Base-by-base conservation (phyloP, 345 rosid genomes). In the Turnera subulata region DNA sequence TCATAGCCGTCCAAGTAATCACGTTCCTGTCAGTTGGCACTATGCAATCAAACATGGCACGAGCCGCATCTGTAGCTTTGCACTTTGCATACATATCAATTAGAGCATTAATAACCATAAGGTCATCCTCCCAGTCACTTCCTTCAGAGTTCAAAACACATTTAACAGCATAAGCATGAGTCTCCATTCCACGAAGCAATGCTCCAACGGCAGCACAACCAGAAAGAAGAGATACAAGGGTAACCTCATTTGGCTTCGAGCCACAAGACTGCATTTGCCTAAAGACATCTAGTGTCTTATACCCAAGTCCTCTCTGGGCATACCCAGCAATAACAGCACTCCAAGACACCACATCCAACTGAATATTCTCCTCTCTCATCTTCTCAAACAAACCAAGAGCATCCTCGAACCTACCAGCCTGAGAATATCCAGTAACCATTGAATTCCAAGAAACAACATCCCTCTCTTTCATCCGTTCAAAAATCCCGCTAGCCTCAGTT, bases 391-490 rank as follows among this genome's bases (percentile, higher is more conserved):
- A 26, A 25, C 59, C 71, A 49, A 87, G 70, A 59, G 87, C 93
- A 53, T 87, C 84, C 18, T 82, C 80, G 24, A 83, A 85, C 61
- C 71, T 71, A 24, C 93, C 97, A 35, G 59, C 63, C 72, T 80
- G 93, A 23, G 97, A 85, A 71, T 77, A 90, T 55, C 91, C 96
- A 29, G 89, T 78, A 45, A 87, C 94, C 96, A 87, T 80, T 18
- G 84, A 66, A 63, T 90, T 90, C 97, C 97, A 90, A 20, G 97
- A 83, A 59, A 90, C 88, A 17, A 87, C 84, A 74, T 91, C 96
- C 59, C 80, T 91, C 16, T 71, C 53, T 21, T 64, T 46, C 83
- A 85, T 90, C 59, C 72, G 47, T 13, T 72, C 59, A 42, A 90
- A 90, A 60, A 87, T 83, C 12, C 51, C 74, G 42, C 59, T 62